Conservation (phyloP, 2,329 filamentous ascomycete genomes). For the Ilyonectria mors-panacis region DNA sequence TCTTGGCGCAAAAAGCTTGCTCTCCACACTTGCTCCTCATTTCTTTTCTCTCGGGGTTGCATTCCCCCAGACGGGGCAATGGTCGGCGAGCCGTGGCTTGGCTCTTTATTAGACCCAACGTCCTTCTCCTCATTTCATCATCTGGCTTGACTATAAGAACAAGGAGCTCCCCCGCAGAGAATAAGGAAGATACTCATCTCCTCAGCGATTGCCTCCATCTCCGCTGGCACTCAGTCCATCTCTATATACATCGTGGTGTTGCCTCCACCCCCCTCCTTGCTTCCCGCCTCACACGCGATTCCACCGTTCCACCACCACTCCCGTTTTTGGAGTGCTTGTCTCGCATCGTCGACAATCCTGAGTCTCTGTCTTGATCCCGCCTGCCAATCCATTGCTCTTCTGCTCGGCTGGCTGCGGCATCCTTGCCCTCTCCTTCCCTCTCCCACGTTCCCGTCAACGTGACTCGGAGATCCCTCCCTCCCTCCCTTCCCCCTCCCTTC, state of each 20-base stretch:
- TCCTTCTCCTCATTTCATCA: conserved; percentile 20
- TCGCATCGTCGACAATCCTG: conserved; percentile 32
- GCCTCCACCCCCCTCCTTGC: conserved; percentile 9
- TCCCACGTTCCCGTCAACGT: conserved; percentile 42
- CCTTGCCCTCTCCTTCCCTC: conserved; percentile 39
- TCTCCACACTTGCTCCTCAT: conserved; percentile 38
- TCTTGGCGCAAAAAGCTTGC: conserved; percentile 31
- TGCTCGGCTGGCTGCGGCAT: conserved; percentile 43
- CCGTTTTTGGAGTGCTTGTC: conserved; percentile 43
- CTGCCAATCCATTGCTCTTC: conserved; percentile 29
- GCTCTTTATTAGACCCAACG: conserved; percentile 39
- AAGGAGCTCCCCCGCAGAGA: conserved; percentile 1
- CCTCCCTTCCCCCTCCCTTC: conserved; percentile 9
- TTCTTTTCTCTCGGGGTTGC: conserved; percentile 23
- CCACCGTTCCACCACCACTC: conserved; percentile 45
- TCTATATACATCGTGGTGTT: conserved; percentile 20
- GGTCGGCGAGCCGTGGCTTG: conserved; percentile 26
- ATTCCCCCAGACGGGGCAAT: conserved; percentile 29
- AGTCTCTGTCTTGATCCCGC: conserved; percentile 32
- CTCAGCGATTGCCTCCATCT: conserved; percentile 11
- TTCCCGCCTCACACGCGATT: conserved; percentile 41
- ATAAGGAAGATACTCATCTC: not conserved
- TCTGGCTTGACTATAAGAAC: not conserved
- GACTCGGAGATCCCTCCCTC: not conserved
- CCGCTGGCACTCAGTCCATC: conserved; percentile 15